A percentile compares a stretch with the other conserved stretches of the same genome.
Conservation (phyloP, 1,284 basidiomycete genomes). For the Mrakiaceae sp. region DNA sequence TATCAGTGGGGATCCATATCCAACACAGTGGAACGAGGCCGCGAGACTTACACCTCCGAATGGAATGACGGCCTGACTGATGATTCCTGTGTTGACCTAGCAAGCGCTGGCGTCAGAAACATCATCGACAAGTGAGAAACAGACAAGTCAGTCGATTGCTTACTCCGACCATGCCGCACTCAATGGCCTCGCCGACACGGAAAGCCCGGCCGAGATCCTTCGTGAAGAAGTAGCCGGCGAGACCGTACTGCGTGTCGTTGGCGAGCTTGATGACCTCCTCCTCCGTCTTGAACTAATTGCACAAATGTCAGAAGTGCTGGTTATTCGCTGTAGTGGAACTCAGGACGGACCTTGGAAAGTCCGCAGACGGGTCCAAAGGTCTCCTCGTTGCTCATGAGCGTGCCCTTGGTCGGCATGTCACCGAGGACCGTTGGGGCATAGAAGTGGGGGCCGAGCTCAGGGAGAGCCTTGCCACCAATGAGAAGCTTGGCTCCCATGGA, state of each 20-base stretch:
- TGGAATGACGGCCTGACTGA: conserved; percentile 70
- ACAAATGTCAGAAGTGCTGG: too few species aligned
- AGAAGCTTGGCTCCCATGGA: conserved; percentile 74
- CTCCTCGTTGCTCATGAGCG: conserved; percentile 56
- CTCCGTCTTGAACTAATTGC: conserved; percentile 67
- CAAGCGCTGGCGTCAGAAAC: not conserved
- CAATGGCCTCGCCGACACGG: conserved; percentile 93
- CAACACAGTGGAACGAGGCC: not conserved
- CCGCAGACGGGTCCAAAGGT: conserved; percentile 67
- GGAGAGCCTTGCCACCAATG: conserved; percentile 63
- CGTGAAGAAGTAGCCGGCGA: conserved; percentile 86
- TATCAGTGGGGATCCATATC: not conserved
- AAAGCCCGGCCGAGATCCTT: conserved; percentile 80
- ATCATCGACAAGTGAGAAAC: not conserved
- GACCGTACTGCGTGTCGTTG: conserved; percentile 71
- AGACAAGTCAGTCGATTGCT: too few species aligned
- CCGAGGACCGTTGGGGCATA: conserved; percentile 79
- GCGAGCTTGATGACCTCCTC: conserved; percentile 79
- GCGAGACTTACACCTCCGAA: conserved; percentile 61
- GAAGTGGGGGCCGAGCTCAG: conserved; percentile 45
- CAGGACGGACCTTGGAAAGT: conserved; percentile 33
- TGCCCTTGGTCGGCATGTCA: conserved; percentile 63
- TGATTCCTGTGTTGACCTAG: conserved; percentile 58
- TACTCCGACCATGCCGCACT: conserved; percentile 90
- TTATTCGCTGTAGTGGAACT: too few species aligned